phyloP scores from a whole-genome alignment of 352 stramenopile genomes.

The Thraustochytrium striatum region DNA sequence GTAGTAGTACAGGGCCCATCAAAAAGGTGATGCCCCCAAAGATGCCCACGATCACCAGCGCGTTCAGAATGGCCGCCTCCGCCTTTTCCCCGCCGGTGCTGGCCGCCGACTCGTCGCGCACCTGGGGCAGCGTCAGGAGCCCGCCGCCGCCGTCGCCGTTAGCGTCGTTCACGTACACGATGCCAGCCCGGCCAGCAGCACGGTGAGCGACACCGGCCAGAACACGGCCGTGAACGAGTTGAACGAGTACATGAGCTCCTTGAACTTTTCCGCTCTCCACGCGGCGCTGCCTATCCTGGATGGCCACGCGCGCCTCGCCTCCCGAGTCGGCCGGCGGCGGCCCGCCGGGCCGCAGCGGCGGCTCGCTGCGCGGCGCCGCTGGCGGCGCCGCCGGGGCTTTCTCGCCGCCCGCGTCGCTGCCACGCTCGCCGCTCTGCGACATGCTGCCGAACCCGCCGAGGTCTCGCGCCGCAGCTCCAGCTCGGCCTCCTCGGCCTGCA shows the following conservation, averaged over 20 bases:
- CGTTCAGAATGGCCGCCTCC: constrained; percentile 64
- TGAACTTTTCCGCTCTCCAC: neutral
- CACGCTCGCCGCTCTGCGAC: neutral
- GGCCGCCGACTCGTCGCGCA: neutral
- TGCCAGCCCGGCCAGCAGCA: constrained; percentile 5
- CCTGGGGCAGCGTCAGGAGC: constrained; percentile 11
- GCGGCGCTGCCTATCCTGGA: neutral
- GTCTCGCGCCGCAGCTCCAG: neutral
- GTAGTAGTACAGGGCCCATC: constrained; percentile 67
- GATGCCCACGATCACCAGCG: constrained; percentile 70
- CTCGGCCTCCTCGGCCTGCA: neutral
- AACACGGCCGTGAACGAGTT: constrained; percentile 31
- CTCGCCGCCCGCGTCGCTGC: too few relatives aligned
- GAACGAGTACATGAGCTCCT: constrained; percentile 44
- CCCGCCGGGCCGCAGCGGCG: too few relatives aligned
- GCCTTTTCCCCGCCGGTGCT: constrained; percentile 15
- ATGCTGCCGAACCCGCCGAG: neutral
- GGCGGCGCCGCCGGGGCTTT: too few relatives aligned
- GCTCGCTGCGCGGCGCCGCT: too few relatives aligned
- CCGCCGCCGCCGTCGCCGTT: constrained; percentile 22
- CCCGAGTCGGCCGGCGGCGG: neutral
- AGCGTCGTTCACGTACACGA: constrained; percentile 39
- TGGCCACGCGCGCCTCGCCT: neutral
- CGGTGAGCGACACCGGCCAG: constrained; percentile 27
- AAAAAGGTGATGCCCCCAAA: constrained; percentile 70